Evolutionary conservation across 176 grass and related monocot species (phyloP), one percentile per base, ranked within the genome.

Genomic region (Carex cristatella): DNA sequence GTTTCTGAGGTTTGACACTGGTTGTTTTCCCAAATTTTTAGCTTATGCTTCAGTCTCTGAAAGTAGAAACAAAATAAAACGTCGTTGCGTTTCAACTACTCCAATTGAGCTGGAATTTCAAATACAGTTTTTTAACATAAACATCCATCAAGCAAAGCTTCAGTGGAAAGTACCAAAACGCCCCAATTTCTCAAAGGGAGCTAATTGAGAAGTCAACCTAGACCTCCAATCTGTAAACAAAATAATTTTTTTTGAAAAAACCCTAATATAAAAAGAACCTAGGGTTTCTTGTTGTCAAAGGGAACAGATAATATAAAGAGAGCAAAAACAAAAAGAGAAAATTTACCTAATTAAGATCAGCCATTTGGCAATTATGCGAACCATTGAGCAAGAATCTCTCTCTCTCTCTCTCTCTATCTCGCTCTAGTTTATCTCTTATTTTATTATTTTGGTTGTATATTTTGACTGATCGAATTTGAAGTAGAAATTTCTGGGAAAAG

Each of bases 231-330:
- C 28, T 56, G 23, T 18, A 67, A 83, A 54, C 61, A 7, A 51
- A 14, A 15, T 2, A n/a, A 15, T 12, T 49, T 10, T 49, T 49
- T 49, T 49, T 51, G 1, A 33, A 10, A 81, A 81, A 81, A 62
- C 46, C 63, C 81, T 9, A 37, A 37, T 37, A 37, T 37, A 37
- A 37, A 58, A 58, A 32, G 59, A 65, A 82, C 60, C 33, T 82
- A 82, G 79, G 79, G 79, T 82, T 65, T 64, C 79, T 82, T 65
- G 38, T 65, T 28, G 42, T 16, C 23, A 57, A 83, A 67, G 61
- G 46, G 49, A 83, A 69, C 30, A 60, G 0, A 23, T 5, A 23
- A 65, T 67, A 54, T 51, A 61, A 32, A 65, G 49, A 68, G 6
- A 72, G 48, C 3, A 81, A n/a, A 63, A n/a, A 38, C 1, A 11